Evolutionary conservation across 2,329 filamentous ascomycete species (phyloP).

Genomic region (Hypoxylon sp.): DNA sequence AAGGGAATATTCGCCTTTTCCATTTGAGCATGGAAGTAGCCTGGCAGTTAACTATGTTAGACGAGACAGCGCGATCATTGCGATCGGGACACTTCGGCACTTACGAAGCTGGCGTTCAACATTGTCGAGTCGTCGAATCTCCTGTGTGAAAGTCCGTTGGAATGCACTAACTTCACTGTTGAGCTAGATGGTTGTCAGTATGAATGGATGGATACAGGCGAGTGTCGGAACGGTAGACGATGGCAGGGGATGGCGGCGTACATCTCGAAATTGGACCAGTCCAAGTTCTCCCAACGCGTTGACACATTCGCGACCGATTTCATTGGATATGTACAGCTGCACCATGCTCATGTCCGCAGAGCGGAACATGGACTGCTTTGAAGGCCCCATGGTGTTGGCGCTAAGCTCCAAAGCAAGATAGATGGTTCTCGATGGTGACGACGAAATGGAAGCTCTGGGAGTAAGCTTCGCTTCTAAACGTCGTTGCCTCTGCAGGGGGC

Average conservation of each 20-base stretch:
- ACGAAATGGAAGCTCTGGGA: constrained; percentile 41
- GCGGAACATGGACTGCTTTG: constrained; percentile 96
- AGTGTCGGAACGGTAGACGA: constrained; percentile 39
- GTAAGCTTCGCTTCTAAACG: constrained; percentile 41
- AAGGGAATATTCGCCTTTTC: constrained; percentile 90
- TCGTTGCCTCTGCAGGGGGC: constrained; percentile 44
- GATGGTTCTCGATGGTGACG: constrained; percentile 42
- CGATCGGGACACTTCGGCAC: constrained; percentile 56
- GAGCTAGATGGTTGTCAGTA: constrained; percentile 70
- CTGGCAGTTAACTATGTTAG: constrained; percentile 62
- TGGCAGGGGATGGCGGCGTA: constrained; percentile 64
- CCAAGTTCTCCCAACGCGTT: constrained; percentile 96
- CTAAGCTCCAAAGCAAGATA: constrained; percentile 45
- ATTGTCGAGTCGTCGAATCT: constrained; percentile 97
- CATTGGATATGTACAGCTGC: constrained; percentile 98
- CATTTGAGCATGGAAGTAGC: constrained; percentile 96
- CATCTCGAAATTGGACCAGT: constrained; percentile 96
- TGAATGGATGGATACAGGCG: constrained; percentile 20
- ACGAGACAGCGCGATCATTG: constrained; percentile 35
- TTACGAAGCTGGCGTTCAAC: constrained; percentile 96
- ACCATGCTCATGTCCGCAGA: constrained; percentile 99
- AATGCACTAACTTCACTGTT: constrained; percentile 95
- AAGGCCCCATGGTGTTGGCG: constrained; percentile 70
- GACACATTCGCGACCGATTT: constrained; percentile 98
- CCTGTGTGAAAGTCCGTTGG: constrained; percentile 96